These are phyloP conservation scores for Polytolypa hystricis DNA, from an alignment of 2,329 filamentous ascomycete species.

Conservation along the genomic window DNA sequence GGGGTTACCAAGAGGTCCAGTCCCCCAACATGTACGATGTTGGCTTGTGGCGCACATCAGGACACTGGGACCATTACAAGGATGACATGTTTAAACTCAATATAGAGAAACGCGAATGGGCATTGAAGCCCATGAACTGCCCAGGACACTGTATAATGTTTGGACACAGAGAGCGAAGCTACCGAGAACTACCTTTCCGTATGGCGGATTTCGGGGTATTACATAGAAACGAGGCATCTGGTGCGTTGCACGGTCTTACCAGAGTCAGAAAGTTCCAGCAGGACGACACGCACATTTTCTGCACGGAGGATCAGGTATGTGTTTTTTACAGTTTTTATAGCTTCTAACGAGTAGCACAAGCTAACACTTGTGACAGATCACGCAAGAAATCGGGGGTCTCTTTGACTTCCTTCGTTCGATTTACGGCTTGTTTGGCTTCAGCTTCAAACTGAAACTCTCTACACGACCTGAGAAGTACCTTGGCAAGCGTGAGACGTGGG, in stretches of 20 bases:
- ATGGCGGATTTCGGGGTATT: conserved; percentile 94
- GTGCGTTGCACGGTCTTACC: conserved; percentile 80
- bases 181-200: conserved; percentile 79
- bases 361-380: conserved; percentile 35
- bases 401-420: conserved; percentile 80
- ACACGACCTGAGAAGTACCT: conserved; percentile 84
- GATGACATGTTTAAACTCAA: conserved; percentile 92
- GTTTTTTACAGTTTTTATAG: conserved; percentile 4
- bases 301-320: conserved; percentile 60
- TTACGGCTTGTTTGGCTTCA: conserved; percentile 74
- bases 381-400: conserved; percentile 63
- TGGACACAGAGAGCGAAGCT: conserved; percentile 69
- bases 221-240: conserved; percentile 90
- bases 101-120: conserved; percentile 71
- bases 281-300: conserved; percentile 96
- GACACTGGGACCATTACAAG: conserved; percentile 87
- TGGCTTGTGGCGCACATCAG: conserved; percentile 84
- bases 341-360: too few species aligned
- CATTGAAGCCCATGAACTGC: conserved; percentile 96
- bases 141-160: conserved; percentile 89
- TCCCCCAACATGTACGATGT: conserved; percentile 96
- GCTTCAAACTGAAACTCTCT: conserved; percentile 89
- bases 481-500: conserved; percentile 77
- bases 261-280: conserved; percentile 90
- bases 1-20: conserved; percentile 89